Conservation (phyloP, 345 rosid species). For the Cardamine resedifolia region DNA sequence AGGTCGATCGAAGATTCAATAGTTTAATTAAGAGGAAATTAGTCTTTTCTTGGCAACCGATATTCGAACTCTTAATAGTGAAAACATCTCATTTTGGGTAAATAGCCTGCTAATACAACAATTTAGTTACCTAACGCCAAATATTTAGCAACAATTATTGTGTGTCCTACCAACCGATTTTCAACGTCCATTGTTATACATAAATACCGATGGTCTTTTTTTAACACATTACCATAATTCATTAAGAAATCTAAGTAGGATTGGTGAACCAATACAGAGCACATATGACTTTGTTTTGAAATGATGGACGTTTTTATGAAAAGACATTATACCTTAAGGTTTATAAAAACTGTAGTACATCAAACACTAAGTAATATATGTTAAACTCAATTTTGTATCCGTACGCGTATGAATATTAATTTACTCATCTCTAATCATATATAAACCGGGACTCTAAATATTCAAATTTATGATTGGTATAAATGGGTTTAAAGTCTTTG, state of each 20-base stretch:
- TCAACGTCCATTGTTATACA: no score
- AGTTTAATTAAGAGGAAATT: no score
- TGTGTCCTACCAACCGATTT: no score
- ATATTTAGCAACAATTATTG: no score
- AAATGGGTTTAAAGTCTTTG: background rate
- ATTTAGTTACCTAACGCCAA: no score
- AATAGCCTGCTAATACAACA: no score
- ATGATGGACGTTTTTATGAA: background rate
- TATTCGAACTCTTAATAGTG: no score
- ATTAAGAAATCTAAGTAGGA: background rate
- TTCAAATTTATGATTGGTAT: no score
- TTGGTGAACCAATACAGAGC: background rate
- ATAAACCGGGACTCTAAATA: background rate
- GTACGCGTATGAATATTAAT: background rate
- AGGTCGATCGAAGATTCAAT: no score
- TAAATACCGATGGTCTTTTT: background rate
- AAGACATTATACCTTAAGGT: background rate
- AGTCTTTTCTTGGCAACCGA: no score
- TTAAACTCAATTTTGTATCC: background rate
- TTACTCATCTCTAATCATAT: background rate
- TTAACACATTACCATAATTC: background rate
- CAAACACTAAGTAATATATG: background rate
- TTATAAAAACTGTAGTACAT: background rate
- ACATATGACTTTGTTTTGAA: background rate
- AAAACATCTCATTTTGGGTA: no score